phyloP scores from a whole-genome alignment of 2,329 filamentous ascomycete species.

The Eurotiales sp. region DNA sequence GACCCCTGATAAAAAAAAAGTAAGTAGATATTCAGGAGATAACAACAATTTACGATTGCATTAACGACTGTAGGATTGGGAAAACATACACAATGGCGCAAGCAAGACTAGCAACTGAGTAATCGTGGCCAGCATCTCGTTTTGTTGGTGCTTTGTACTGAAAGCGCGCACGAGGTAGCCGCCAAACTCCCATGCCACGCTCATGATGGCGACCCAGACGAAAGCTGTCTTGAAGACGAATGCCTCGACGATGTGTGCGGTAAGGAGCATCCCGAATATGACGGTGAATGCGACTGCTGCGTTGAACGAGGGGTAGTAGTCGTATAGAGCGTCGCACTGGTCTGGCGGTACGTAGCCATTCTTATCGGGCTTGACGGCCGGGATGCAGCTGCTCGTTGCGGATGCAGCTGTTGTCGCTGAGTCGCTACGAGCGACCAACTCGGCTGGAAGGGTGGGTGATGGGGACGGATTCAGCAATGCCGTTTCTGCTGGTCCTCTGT shows the following conservation, averaged over 20 bases:
- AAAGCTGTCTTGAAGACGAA: constrained; percentile 33
- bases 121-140: constrained; percentile 24
- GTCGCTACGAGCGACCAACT: too few species aligned
- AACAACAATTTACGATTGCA: too few species aligned
- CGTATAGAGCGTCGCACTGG: constrained; percentile 15
- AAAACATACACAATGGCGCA: constrained; percentile 24
- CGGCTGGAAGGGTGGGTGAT: too few species aligned
- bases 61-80: background rate
- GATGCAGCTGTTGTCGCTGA: too few species aligned
- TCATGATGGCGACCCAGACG: constrained; percentile 45
- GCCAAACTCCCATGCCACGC: constrained; percentile 36
- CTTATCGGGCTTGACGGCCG: constrained; percentile 20
- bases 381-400: constrained; percentile 17
- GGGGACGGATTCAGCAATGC: background rate
- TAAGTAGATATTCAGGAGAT: too few species aligned
- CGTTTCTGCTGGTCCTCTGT: background rate
- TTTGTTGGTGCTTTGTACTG: constrained; percentile 40
- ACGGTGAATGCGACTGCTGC: constrained; percentile 34
- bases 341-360: constrained; percentile 21
- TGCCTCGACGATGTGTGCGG: constrained; percentile 31
- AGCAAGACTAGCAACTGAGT: constrained; percentile 45
- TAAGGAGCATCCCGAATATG: constrained; percentile 33
- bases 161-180: constrained; percentile 40
- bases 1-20: too few species aligned
- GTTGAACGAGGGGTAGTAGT: constrained; percentile 36